Evolutionary conservation across 2,329 filamentous ascomycete species (phyloP), one percentile per base, ranked within the genome.

Genomic region (Pyrenophora graminea): DNA sequence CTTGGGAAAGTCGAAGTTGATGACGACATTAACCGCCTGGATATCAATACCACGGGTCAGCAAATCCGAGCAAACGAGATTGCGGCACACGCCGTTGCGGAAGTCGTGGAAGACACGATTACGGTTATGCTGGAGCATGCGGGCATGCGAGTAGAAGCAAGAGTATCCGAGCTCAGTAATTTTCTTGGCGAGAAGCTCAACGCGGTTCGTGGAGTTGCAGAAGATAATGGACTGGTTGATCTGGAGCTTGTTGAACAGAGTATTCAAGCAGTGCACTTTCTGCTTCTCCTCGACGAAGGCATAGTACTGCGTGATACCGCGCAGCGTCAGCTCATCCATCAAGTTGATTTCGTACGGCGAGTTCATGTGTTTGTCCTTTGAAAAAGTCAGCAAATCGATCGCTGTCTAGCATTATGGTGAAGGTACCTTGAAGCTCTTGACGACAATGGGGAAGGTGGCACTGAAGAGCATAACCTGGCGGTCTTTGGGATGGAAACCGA

Each of bases 201-300:
- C 94, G 61, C 94, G 90, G 75, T 97, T 97, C 46, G 94, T 99
- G 34, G 94, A 99, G 77, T 99, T 99, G 79, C 94, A 99, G 80
- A 99, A 99, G 73, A 99, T 99, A 79, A 99, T 99, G 57, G 95
- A 99, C 80, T 99, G 94, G 78, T 99, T 99, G 79, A 99, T 99
- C 77, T 99, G 93, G 13, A 99, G 85, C 77, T 97, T 96, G 64
- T 92, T 97, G 81, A 99, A 99, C 58, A 99, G 87, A 0, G 94
- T 99, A 80, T 99, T 99, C 61, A 99, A 79, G 74, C 94, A 99
- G 78, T 99, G 95, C 17, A 99, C 94, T 79, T 99, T 99, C 73
- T 97, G 91, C 79, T 97, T 97, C 78, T 99, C 94, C 76, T 99
- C 94, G 45, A 99, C 95, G 64, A 97, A 99, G 36, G 94, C 94